These are phyloP conservation scores for Oryza coarctata DNA, from an alignment of 176 grass and related monocot species.

Conservation along the genomic window DNA sequence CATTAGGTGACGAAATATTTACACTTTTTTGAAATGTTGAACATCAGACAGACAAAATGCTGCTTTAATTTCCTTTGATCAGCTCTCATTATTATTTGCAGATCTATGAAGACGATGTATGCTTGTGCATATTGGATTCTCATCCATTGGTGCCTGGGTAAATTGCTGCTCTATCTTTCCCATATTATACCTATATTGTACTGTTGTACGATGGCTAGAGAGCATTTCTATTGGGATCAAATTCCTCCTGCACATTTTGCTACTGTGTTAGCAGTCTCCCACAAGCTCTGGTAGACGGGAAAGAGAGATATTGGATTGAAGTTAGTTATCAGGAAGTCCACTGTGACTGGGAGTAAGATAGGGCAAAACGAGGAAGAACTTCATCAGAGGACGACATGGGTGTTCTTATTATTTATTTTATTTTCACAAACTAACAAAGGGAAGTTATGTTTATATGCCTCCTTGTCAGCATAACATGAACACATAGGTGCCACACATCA, in stretches of 20 bases:
- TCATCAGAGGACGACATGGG: background rate
- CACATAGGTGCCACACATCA: too few species aligned
- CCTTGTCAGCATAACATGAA: too few species aligned
- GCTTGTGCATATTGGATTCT: constrained; percentile 48
- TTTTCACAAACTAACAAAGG: too few species aligned
- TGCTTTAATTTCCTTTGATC: background rate
- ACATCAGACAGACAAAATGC: background rate
- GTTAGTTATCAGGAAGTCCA: too few species aligned
- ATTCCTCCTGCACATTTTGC: background rate
- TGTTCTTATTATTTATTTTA: background rate
- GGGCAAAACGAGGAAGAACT: too few species aligned
- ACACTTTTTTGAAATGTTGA: background rate
- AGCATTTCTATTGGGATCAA: background rate
- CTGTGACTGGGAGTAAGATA: too few species aligned
- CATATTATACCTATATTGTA: background rate
- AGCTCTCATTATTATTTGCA: constrained; percentile 4
- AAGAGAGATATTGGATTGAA: background rate
- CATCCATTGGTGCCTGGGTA: constrained; percentile 44
- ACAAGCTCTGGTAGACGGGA: background rate
- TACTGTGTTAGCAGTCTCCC: background rate
- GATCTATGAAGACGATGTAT: constrained; percentile 46
- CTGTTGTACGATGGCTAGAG: background rate
- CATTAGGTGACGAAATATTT: background rate
- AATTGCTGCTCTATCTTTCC: background rate
- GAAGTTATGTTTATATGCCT: too few species aligned